Evolutionary conservation across 495 filamentous ascomycete species (phyloP).

Genomic region (Apodospora peruviana): DNA sequence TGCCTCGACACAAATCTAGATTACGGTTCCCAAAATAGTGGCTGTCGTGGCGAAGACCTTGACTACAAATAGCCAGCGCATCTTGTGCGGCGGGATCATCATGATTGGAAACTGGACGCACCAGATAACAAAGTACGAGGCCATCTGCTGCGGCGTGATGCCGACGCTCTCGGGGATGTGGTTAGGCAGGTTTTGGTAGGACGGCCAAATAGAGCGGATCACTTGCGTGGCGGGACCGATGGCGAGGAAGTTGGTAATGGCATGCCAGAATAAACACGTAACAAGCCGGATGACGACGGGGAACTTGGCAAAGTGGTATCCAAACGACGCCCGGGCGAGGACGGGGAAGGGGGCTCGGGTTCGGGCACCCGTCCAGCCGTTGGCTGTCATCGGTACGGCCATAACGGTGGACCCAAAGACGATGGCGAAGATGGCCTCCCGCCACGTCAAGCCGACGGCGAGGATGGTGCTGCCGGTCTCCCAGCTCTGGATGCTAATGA

Average conservation of each 20-base stretch:
- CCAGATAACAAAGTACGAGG: constrained; percentile 38
- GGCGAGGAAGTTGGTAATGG: constrained; percentile 30
- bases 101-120: constrained; percentile 39
- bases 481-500: constrained; percentile 31
- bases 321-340: constrained; percentile 29
- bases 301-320: constrained; percentile 29
- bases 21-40: constrained; percentile 28
- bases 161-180: constrained; percentile 34
- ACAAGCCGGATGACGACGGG: constrained; percentile 32
- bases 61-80: constrained; percentile 41
- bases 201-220: constrained; percentile 35
- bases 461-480: constrained; percentile 30
- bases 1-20: constrained; percentile 30
- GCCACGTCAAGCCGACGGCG: constrained; percentile 39
- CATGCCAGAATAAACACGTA: constrained; percentile 39
- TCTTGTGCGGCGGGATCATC: constrained; percentile 37
- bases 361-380: constrained; percentile 35
- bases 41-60: constrained; percentile 32
- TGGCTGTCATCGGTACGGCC: constrained; percentile 35
- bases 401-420: constrained; percentile 21
- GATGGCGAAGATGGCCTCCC: constrained; percentile 29
- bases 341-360: constrained; percentile 35
- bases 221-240: constrained; percentile 28
- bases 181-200: constrained; percentile 32
- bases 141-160: constrained; percentile 41